A percentile compares a stretch with the other conserved stretches of the same genome.
Evolutionary conservation across 257 asterid genomes (phyloP).

Genomic region (Cynanchum wilfordii): DNA sequence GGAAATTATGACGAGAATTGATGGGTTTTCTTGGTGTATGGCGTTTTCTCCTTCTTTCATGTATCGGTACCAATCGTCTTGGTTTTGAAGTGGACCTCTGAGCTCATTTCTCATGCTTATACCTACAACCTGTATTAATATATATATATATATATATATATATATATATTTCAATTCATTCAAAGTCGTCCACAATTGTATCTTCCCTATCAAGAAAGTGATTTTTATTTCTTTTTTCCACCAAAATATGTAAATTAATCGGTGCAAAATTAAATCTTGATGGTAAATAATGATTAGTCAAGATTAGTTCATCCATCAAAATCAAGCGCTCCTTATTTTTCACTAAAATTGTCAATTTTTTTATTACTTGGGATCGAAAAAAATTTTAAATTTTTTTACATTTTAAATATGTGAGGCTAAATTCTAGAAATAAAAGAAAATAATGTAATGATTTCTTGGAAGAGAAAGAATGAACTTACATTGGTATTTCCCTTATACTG

Average conservation of each 20-base stretch:
- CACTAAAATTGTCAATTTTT: too few species aligned
- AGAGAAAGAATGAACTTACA: slow-evolving; percentile 23
- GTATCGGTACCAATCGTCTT: slow-evolving; percentile 32
- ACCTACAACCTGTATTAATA: slow-evolving; percentile 40
- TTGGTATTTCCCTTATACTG: slow-evolving; percentile 30
- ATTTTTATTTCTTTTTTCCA: too few species aligned
- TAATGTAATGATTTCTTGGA: not conserved
- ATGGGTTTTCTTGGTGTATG: slow-evolving; percentile 39
- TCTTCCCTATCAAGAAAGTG: not conserved
- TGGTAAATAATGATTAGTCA: too few species aligned
- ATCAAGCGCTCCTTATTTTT: too few species aligned
- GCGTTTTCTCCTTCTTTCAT: slow-evolving; percentile 37
- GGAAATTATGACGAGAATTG: slow-evolving; percentile 37
- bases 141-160: not conserved
- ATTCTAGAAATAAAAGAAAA: too few species aligned
- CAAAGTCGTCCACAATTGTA: not conserved
- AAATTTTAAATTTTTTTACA: too few species aligned
- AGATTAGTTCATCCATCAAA: not conserved
- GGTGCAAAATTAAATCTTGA: not conserved
- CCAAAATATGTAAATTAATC: too few species aligned
- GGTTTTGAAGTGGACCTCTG: slow-evolving; percentile 49
- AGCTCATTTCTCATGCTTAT: slow-evolving; percentile 62
- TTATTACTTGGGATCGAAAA: too few species aligned
- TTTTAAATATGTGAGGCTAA: too few species aligned
- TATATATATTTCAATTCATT: not conserved